phyloP scores from a whole-genome alignment of 345 rosid genomes.

The Eucalyptus erythrocorys region DNA sequence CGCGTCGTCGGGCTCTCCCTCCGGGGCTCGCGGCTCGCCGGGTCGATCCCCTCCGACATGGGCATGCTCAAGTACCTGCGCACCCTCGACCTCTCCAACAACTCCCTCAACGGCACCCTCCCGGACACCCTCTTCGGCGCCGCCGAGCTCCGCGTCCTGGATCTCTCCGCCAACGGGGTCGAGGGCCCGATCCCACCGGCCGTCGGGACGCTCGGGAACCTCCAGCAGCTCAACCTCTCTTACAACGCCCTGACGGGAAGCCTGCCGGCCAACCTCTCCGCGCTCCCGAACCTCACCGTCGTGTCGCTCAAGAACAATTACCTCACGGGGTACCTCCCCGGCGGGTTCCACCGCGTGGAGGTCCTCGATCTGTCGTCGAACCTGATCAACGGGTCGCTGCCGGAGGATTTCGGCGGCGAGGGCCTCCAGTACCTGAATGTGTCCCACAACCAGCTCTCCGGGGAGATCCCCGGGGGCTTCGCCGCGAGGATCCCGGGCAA shows the following conservation, averaged over 20 bases:
- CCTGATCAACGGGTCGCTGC: conserved; percentile 63
- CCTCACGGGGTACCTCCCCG: conserved; percentile 44
- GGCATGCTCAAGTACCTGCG: conserved; percentile 44
- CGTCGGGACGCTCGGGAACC: conserved; percentile 31
- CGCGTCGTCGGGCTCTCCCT: conserved; percentile 56
- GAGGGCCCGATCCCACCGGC: conserved; percentile 47
- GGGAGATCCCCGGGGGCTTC: conserved; percentile 46
- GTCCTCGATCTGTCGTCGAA: conserved; percentile 75
- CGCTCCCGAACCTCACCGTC: conserved; percentile 27
- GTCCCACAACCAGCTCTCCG: conserved; percentile 63
- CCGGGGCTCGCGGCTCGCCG: conserved; percentile 53
- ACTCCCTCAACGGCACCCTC: conserved; percentile 69
- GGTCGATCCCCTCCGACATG: conserved; percentile 63
- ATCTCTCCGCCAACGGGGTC: conserved; percentile 58
- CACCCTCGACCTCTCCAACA: conserved; percentile 66
- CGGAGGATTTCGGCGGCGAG: conserved; percentile 52
- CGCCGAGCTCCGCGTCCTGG: conserved; percentile 50
- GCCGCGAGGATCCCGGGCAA: conserved; percentile 40
- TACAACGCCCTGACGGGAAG: conserved; percentile 63
- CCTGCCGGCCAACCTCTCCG: conserved; percentile 31
- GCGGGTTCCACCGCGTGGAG: conserved; percentile 35
- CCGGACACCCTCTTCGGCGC: conserved; percentile 47
- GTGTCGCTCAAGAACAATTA: conserved; percentile 53
- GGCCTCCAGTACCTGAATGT: conserved; percentile 45
- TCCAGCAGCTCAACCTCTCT: conserved; percentile 48